Evolutionary conservation across 306 rosid species (phyloP), one percentile per base, ranked within the genome.

Genomic region (Malus fusca): DNA sequence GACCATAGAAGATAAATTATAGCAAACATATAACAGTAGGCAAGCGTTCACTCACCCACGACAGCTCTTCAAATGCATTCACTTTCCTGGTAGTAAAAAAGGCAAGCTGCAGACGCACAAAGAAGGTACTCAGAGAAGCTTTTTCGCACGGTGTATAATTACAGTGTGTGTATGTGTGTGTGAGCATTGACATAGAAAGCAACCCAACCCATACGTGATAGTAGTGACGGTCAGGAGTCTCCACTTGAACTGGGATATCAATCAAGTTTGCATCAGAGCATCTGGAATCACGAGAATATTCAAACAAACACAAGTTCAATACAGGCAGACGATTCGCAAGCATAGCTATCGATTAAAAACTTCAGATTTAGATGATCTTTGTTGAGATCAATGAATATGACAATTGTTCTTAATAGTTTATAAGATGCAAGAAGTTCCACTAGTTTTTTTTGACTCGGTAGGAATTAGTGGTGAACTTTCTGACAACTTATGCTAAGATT

Each of bases 161-260:
- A 28, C 40, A 35, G 22, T 33, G 22, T n/a, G 35, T 22, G 22
- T 43, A 15, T 43, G 25, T 17, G 44, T 28, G 63, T 52, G 46
- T 7, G 67, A 79, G 60, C 42, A 7, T 19, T 5, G 31, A 43
- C 59, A 55, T 64, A 68, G 23, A 62, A 73, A 73, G 73, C 65
- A 28, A 63, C 37, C 18, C 51, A 73, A 78, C 25, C 25, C 80
- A 69, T 87, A 91, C 98, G 83, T 88, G 98, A 79, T 94, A 94
- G 72, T 91, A 94, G 78, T 94, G 98, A 53, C 85, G 98, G 79
- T 94, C 98, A 33, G 97, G 98, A 44, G 94, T 90, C 86, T 94
- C 98, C 68, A 91, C 95, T 90, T 94, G 97, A 76, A 94, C 93
- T 3, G 97, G 98, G 74, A 94, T 77, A 76, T 88, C 98, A 63